These are phyloP conservation scores for Rubus idaeus DNA, from an alignment of 306 rosid species.

Conservation along the genomic window DNA sequence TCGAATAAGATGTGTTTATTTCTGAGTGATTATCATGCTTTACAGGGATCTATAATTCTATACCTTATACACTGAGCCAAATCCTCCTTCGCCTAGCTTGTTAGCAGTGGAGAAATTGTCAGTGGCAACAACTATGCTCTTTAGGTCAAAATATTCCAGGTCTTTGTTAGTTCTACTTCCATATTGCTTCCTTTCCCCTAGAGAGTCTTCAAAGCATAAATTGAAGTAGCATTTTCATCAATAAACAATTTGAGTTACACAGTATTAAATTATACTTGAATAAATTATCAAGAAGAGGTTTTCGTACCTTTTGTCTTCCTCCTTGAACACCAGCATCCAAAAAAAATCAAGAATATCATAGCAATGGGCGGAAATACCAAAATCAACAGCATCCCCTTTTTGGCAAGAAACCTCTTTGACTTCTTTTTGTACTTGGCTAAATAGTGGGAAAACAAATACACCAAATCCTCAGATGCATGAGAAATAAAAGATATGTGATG, in stretches of 20 bases:
- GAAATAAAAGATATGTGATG: neutral
- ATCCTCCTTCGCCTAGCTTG: no score
- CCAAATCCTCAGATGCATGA: neutral
- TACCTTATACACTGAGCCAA: no score
- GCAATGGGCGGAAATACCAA: neutral
- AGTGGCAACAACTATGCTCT: no score
- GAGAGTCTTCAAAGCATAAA: neutral
- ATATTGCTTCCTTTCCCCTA: neutral
- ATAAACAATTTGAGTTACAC: neutral
- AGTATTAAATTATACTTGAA: neutral
- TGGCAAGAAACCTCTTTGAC: neutral
- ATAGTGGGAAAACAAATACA: neutral
- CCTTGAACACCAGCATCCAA: neutral
- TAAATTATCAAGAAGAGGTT: neutral
- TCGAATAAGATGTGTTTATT: neutral
- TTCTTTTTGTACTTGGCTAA: neutral
- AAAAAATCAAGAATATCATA: neutral
- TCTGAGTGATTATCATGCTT: neutral
- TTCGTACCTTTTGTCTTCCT: conserved; percentile 12
- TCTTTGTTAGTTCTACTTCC: neutral
- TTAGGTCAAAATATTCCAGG: no score
- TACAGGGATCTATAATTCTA: neutral
- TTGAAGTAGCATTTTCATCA: neutral
- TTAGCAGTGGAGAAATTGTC: no score
- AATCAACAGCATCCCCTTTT: neutral